Evolutionary conservation across 2,329 filamentous ascomycete species (phyloP).

Genomic region (Cladophialophora carrionii): DNA sequence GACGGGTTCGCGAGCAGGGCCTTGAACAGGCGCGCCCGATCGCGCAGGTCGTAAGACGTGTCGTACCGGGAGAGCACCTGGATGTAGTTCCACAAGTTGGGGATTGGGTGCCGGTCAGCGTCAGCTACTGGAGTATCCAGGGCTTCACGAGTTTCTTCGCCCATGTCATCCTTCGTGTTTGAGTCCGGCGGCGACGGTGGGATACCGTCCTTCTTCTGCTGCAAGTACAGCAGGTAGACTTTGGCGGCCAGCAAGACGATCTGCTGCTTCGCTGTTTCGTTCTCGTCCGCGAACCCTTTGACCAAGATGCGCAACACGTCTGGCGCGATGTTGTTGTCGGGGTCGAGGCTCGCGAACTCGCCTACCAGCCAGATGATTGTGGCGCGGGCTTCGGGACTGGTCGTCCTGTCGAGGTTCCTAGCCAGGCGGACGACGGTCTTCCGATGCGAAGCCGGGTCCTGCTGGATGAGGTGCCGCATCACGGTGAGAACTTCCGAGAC

Average conservation of each 20-base stretch:
- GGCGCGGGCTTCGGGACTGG: constrained; percentile 83
- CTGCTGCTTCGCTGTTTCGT: constrained; percentile 84
- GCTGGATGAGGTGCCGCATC: constrained; percentile 92
- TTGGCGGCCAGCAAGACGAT: constrained; percentile 94
- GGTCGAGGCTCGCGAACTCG: constrained; percentile 80
- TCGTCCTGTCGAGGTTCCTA: constrained; percentile 85
- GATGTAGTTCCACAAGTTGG: constrained; percentile 80
- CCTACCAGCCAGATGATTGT: constrained; percentile 98
- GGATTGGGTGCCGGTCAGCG: constrained; percentile 65
- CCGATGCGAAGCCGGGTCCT: constrained; percentile 77
- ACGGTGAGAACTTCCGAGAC: constrained; percentile 94
- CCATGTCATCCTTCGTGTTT: not conserved
- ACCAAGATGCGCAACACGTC: constrained; percentile 88
- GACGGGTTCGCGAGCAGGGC: constrained; percentile 75
- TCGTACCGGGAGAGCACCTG: constrained; percentile 88
- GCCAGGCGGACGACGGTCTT: constrained; percentile 87
- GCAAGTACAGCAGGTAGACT: constrained; percentile 86
- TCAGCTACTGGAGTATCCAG: constrained; percentile 34
- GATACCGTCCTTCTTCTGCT: constrained; percentile 36
- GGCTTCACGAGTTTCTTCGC: not conserved
- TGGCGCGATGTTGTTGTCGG: constrained; percentile 85
- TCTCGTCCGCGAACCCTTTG: constrained; percentile 81
- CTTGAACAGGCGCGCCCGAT: constrained; percentile 85
- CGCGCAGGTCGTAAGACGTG: constrained; percentile 90
- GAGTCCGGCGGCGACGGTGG: not conserved